phyloP scores from a whole-genome alignment of 306 rosid species.

The Cucumis melo region DNA sequence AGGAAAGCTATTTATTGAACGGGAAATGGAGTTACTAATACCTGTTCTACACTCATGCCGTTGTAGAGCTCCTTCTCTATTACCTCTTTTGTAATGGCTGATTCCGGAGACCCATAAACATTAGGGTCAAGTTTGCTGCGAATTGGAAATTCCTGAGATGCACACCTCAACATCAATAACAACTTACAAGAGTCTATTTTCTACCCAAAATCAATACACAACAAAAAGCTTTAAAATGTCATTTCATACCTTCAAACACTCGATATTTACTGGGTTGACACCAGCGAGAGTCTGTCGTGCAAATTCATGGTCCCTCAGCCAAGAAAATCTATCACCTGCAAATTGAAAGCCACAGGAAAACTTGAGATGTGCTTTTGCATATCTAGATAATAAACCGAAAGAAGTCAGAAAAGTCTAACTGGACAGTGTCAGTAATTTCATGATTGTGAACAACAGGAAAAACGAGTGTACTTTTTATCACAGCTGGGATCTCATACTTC shows the following conservation, averaged over 20 bases:
- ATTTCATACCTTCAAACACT: slow-evolving; percentile 55
- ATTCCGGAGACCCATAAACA: slow-evolving; percentile 63
- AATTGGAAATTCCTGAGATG: slow-evolving; percentile 66
- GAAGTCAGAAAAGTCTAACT: background rate
- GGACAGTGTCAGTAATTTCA: background rate
- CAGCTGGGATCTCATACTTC: slow-evolving; percentile 69
- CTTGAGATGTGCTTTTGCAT: background rate
- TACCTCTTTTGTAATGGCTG: slow-evolving; percentile 64
- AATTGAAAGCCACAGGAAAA: slow-evolving; percentile 1
- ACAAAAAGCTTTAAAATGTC: slow-evolving; percentile 3
- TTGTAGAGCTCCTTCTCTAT: slow-evolving; percentile 64
- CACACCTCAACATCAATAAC: slow-evolving; percentile 4
- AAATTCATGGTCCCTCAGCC: slow-evolving; percentile 89
- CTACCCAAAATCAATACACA: background rate
- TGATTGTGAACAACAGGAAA: background rate
- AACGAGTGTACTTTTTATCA: slow-evolving; percentile 41
- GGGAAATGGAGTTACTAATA: slow-evolving; percentile 4
- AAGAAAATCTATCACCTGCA: slow-evolving; percentile 73
- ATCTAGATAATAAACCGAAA: background rate
- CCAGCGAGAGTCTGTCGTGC: slow-evolving; percentile 86
- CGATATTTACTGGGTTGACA: slow-evolving; percentile 86
- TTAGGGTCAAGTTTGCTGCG: slow-evolving; percentile 64
- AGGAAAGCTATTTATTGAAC: background rate
- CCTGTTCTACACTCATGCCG: slow-evolving; percentile 72
- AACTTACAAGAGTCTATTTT: background rate